Base-by-base conservation (phyloP, 257 asterid species). In the Scutellaria minor region DNA sequence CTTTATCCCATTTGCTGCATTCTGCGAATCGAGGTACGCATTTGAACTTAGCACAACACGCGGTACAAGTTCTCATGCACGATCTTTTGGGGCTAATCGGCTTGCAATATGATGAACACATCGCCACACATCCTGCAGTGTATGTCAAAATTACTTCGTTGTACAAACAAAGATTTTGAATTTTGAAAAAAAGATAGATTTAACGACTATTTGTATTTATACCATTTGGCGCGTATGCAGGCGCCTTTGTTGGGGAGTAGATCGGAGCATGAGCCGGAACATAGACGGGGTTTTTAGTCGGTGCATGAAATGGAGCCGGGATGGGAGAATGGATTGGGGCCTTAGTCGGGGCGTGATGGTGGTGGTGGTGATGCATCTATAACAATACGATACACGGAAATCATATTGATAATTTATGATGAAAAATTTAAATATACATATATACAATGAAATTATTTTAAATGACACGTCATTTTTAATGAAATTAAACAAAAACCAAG, bases 1-100 rank as follows among this genome's bases (percentile, higher is more conserved):
- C 81, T 10, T 31, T 58, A 15, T 54, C 66, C 83, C 81, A 82
- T 9, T 41, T 62, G 77, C 4, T 42, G 66, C 81, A 75, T 20
- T 75, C 68, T 2, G 31, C 13, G 65, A 68, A 37, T 45, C 76
- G 79, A 6, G 82, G 84, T 31, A 79, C 82, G 46, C 86, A 82
- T 46, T 79, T 76, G 71, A 39, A 39, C 76, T 76, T 69, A 1
- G 66, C 79, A 18, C 86, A 82, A 68, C 83, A 79, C 2, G 75
- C 62, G n/a, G 80, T 76, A 45, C 86, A 82, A 22, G 56, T 75
- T 59, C 22, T 76, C 84, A 79, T 79, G 72, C 86, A 82, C 2
- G 79, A 53, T 69, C 81, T 65, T 47, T 68, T 82, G 24, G 77
- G 79, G 24, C 66, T 70, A 0, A 44, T 4, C 7, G 78, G 54